These are phyloP conservation scores for Cyberlindnera mississippiensis DNA, from an alignment of 805 yeast species.

Conservation along the genomic window DNA sequence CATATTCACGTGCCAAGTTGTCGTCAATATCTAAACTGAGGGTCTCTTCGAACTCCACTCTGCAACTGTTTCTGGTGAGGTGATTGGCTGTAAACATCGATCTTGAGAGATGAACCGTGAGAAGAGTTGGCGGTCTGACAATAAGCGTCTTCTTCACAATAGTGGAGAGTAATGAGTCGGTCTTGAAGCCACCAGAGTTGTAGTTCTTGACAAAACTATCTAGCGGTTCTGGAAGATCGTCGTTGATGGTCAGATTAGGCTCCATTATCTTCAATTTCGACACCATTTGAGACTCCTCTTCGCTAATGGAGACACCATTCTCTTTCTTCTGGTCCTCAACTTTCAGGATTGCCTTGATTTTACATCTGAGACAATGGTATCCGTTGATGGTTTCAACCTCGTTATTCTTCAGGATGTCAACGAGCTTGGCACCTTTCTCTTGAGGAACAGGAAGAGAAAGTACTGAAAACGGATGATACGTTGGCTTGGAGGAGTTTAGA, in stretches of 20 bases:
- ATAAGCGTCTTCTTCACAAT: conserved; percentile 65
- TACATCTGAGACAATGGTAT: conserved; percentile 77
- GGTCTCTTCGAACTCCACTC: conserved; percentile 59
- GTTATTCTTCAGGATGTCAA: conserved; percentile 49
- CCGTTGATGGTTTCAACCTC: conserved; percentile 70
- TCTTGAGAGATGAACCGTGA: conserved; percentile 82
- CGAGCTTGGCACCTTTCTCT: conserved; percentile 40
- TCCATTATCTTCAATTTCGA: conserved; percentile 34
- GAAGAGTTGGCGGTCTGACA: conserved; percentile 61
- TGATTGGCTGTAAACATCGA: conserved; percentile 69
- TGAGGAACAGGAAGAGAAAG: conserved; percentile 74
- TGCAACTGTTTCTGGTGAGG: conserved; percentile 70
- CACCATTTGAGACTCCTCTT: conserved; percentile 32
- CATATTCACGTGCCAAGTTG: conserved; percentile 27
- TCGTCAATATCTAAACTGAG: conserved; percentile 46
- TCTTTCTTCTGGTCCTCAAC: conserved; percentile 28
- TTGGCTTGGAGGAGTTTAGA: conserved; percentile 53
- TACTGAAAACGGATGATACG: conserved; percentile 59
- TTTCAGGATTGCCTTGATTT: conserved; percentile 40
- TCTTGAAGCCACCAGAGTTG: conserved; percentile 38
- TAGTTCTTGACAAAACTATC: conserved; percentile 46
- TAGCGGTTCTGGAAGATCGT: conserved; percentile 53
- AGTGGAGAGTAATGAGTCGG: conserved; percentile 50
- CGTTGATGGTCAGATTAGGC: conserved; percentile 49
- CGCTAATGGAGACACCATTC: conserved; percentile 13